Percentiles rank a stretch among this genome's conserved stretches.
Conservation (phyloP, 164 flowering plant species). For the Vitis amurensis region DNA sequence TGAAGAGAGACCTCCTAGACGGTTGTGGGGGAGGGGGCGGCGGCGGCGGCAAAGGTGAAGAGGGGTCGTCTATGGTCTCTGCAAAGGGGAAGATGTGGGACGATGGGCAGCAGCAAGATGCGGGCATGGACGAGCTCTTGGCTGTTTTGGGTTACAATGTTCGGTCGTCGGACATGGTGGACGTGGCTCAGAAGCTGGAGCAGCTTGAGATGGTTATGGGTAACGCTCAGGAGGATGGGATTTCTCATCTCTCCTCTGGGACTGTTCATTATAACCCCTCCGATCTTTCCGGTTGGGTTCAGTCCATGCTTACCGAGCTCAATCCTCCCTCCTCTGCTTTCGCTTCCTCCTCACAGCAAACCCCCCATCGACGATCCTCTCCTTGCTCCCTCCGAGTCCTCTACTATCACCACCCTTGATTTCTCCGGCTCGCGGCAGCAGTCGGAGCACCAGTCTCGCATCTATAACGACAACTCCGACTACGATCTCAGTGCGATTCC, state of each 20-base stretch:
- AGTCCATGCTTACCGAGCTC: conserved; percentile 66
- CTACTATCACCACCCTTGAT: background rate
- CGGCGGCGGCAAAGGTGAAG: conserved; percentile 7
- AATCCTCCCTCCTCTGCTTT: conserved; percentile 24
- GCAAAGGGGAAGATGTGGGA: conserved; percentile 49
- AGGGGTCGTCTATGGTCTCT: conserved; percentile 9
- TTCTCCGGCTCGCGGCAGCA: conserved; percentile 9
- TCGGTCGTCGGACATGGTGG: conserved; percentile 75
- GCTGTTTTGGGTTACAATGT: conserved; percentile 86
- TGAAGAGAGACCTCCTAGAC: conserved; percentile 29
- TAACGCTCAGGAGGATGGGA: conserved; percentile 45
- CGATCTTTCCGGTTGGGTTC: conserved; percentile 71
- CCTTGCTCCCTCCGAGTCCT: conserved; percentile 9
- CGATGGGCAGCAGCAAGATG: conserved; percentile 39
- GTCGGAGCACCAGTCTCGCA: background rate
- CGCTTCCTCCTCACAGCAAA: background rate
- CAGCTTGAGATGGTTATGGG: conserved; percentile 75
- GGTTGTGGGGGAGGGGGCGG: background rate
- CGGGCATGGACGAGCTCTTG: conserved; percentile 69
- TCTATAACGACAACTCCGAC: conserved; percentile 27
- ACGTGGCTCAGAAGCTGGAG: conserved; percentile 77
- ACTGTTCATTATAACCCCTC: conserved; percentile 84
- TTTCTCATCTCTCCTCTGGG: conserved; percentile 57
- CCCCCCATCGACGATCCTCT: conserved; percentile 9
- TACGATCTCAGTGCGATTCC: conserved; percentile 50